Evolutionary conservation across 495 filamentous ascomycete species (phyloP).

Genomic region (Daldinia bambusicola): DNA sequence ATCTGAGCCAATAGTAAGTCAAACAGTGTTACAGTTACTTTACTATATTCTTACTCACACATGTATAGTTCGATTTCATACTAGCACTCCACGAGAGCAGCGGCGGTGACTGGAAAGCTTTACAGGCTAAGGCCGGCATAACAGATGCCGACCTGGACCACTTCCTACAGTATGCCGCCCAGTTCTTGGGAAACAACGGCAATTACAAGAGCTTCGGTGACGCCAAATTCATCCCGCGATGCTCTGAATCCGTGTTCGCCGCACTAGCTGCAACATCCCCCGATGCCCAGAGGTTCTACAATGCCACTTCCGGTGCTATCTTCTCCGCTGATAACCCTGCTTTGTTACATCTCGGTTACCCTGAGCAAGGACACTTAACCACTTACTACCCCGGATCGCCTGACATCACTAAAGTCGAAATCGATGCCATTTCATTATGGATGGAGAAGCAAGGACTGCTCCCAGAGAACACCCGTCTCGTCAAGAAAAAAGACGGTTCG

Average conservation of each 20-base stretch:
- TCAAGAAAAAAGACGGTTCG: conserved; percentile 74
- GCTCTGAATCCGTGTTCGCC: conserved; percentile 71
- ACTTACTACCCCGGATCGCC: conserved; percentile 93
- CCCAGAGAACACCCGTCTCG: conserved; percentile 88
- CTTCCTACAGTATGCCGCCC: conserved; percentile 87
- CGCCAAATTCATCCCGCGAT: conserved; percentile 89
- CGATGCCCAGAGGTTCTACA: conserved; percentile 69
- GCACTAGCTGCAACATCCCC: conserved; percentile 73
- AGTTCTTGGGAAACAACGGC: conserved; percentile 89
- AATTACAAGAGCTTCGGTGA: conserved; percentile 99
- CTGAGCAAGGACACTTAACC: conserved; percentile 82
- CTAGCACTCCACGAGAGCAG: conserved; percentile 77
- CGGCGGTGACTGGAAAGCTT: conserved; percentile 79
- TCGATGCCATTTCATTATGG: conserved; percentile 74
- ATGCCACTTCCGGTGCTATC: conserved; percentile 76
- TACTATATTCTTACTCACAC: conserved; percentile 20
- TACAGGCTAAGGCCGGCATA: conserved; percentile 75
- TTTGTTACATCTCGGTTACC: conserved; percentile 86
- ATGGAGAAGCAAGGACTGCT: conserved; percentile 75
- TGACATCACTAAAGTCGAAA: conserved; percentile 86
- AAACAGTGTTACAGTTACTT: neutral
- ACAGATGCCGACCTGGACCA: conserved; percentile 73
- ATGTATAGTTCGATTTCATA: conserved; percentile 78
- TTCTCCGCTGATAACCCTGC: conserved; percentile 74
- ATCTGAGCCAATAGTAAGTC: conserved; percentile 76